Evolutionary conservation across 1,284 basidiomycete species (phyloP), one percentile per base, ranked within the genome.

Genomic region (Puccinia horiana): DNA sequence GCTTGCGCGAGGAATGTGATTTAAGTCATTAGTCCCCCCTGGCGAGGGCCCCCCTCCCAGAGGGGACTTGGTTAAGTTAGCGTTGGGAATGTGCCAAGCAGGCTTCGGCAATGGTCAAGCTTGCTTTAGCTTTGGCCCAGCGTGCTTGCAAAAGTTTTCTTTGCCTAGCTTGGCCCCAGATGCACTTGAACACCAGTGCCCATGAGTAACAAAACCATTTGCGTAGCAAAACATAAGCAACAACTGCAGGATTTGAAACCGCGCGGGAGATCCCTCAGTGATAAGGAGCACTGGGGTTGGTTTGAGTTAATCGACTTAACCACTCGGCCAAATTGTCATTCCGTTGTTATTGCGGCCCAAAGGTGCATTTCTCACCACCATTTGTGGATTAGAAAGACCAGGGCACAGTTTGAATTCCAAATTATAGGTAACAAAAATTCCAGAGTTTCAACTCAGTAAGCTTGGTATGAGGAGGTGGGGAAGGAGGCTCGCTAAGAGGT

Each of bases 391-490:
- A 37, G 67, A n/a, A n/a, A n/a, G n/a, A n/a, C n/a, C n/a, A n/a
- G n/a, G n/a, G n/a, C n/a, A n/a, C n/a, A n/a, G n/a, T n/a, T n/a
- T n/a, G n/a, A n/a, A n/a, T n/a, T n/a, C n/a, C n/a, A 29, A 76
- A 29, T 76, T 58, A 76, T 0, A 58, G n/a, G 20, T 76, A 76
- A 2, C 20, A 40, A 37, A 76, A 76, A 26, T 61, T 76, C 74
- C 74, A 76, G n/a, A 76, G 40, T n/a, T 63, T 76, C 40, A 76
- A 76, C 37, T 76, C 74, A 16, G 74, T 76, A 8, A 63, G n/a
- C 29, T 63, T 76, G n/a, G 40, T n/a, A 63, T 23, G 11, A 42
- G 12, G 32, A 14, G n/a, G 16, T 63, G 58, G 6, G 37, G 56
- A 40, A 40, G 18, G n/a, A 44, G 56, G 6, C 1, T 58, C 56